A percentile compares a stretch with the other conserved stretches of the same genome.
Evolutionary conservation across 805 yeast species (phyloP).

Genomic region (Tetrapisispora arboricola): DNA sequence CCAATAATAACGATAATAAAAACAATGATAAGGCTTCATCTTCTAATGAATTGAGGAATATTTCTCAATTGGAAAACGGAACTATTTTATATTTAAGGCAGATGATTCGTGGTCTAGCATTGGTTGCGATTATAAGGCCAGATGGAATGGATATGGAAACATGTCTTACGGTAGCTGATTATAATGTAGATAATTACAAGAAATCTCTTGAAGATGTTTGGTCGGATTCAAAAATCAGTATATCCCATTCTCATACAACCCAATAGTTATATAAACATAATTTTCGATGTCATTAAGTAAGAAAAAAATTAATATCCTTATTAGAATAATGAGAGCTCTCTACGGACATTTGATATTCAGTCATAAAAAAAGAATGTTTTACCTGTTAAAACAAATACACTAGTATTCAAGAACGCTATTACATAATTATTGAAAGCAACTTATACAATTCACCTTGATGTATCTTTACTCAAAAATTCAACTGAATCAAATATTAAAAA

Average conservation of each 20-base stretch:
- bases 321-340: neutral
- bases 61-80: conserved; percentile 73
- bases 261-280: neutral
- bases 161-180: conserved; percentile 65
- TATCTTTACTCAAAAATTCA: neutral
- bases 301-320: neutral
- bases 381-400: no score
- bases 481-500: neutral
- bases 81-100: conserved; percentile 75
- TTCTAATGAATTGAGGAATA: conserved; percentile 44
- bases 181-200: conserved; percentile 74
- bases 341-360: no score
- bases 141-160: conserved; percentile 43
- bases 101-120: conserved; percentile 86
- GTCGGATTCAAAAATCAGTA: conserved; percentile 27
- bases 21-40: neutral
- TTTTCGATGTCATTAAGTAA: neutral
- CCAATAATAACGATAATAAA: neutral
- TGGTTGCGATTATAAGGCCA: conserved; percentile 74
- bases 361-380: no score
- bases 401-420: no score
- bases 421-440: no score
- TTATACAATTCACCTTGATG: neutral
- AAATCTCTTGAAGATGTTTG: conserved; percentile 61
- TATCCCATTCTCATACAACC: neutral